Evolutionary conservation across 331 rosid species (phyloP).

Genomic region (Rosa hybrid): DNA sequence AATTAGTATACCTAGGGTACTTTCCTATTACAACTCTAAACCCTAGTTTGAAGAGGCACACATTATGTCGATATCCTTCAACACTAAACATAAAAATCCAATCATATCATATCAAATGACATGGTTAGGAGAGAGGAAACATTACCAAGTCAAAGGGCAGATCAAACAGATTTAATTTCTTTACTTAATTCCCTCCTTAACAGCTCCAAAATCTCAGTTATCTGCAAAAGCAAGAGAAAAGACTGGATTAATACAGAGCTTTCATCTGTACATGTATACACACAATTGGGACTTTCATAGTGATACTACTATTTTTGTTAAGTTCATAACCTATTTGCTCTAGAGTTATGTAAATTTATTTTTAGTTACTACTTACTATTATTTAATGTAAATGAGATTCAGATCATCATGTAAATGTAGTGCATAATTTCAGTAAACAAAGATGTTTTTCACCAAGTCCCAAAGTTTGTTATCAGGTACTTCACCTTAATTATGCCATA

Average conservation of each 20-base stretch:
- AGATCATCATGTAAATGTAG: neutral
- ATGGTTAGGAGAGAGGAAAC: neutral
- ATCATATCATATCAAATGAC: neutral
- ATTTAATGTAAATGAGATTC: neutral
- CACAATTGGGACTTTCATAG: neutral
- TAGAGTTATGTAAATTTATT: neutral
- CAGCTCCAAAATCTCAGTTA: slow-evolving; percentile 71
- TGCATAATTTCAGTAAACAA: neutral
- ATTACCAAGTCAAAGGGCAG: slow-evolving; percentile 40
- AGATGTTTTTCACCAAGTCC: neutral
- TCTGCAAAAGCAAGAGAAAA: slow-evolving; percentile 45
- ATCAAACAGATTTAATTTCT: slow-evolving; percentile 42
- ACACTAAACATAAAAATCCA: too few species aligned
- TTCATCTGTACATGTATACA: neutral
- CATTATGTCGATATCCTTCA: too few species aligned
- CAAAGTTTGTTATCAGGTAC: neutral
- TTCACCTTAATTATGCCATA: neutral
- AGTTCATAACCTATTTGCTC: neutral
- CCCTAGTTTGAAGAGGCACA: too few species aligned
- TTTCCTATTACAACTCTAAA: too few species aligned
- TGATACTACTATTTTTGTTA: neutral
- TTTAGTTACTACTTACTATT: neutral
- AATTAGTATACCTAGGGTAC: too few species aligned
- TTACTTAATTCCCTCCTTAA: slow-evolving; percentile 67
- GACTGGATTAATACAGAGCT: neutral